Evolutionary conservation across 1,284 basidiomycete species (phyloP).

Genomic region (Sporisorium exsertum): DNA sequence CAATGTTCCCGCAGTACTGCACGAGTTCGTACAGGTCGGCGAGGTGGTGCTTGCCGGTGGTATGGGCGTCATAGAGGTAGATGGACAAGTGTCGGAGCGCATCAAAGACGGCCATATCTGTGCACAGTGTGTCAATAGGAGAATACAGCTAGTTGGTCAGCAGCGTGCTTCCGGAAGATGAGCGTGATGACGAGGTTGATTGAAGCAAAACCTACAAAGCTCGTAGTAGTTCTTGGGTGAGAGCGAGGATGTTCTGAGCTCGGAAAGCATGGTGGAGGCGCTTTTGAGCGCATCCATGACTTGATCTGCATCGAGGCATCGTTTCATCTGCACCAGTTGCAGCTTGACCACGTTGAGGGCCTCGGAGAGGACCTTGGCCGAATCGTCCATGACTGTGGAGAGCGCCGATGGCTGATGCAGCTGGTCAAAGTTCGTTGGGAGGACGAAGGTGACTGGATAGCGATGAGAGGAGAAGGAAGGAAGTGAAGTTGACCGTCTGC

Average conservation of each 20-base stretch:
- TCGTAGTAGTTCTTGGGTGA: slow-evolving; percentile 69
- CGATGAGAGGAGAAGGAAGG: not conserved
- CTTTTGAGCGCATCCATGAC: slow-evolving; percentile 69
- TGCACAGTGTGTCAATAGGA: not conserved
- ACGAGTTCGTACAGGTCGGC: slow-evolving; percentile 69
- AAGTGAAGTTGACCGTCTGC: not conserved
- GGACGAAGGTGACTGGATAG: not conserved
- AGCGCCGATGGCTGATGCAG: slow-evolving; percentile 14
- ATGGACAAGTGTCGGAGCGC: slow-evolving; percentile 66
- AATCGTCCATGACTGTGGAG: slow-evolving; percentile 63
- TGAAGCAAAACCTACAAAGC: slow-evolving; percentile 51
- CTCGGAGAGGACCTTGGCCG: slow-evolving; percentile 64
- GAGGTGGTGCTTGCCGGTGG: slow-evolving; percentile 64
- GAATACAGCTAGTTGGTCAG: slow-evolving; percentile 4
- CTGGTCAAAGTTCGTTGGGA: slow-evolving; percentile 10
- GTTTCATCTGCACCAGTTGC: slow-evolving; percentile 67
- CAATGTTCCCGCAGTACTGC: slow-evolving; percentile 69
- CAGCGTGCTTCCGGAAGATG: not conserved
- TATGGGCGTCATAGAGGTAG: slow-evolving; percentile 68
- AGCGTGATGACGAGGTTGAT: not conserved
- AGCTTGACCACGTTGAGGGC: slow-evolving; percentile 67
- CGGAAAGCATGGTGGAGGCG: slow-evolving; percentile 67
- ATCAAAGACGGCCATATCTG: slow-evolving; percentile 68
- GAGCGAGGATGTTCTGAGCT: slow-evolving; percentile 64
- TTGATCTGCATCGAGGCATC: slow-evolving; percentile 65